Base-by-base conservation (phyloP, 2,329 filamentous ascomycete species). In the Xylariaceae sp. region DNA sequence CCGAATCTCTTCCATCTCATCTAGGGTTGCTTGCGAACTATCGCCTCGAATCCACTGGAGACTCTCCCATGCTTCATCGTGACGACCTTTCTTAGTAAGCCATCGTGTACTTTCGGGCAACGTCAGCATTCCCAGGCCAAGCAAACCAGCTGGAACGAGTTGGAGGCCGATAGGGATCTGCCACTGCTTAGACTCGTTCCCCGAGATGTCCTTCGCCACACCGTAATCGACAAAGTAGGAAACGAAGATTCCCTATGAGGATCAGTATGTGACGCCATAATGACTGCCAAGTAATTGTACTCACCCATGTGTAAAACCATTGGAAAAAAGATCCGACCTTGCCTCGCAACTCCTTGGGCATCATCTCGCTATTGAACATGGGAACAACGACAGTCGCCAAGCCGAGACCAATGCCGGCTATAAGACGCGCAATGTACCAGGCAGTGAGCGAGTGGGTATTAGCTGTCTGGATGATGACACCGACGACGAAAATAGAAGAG, bases 161-260 rank as follows among this genome's bases (percentile, higher is more conserved):
- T 79, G 76, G 4, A 81, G 64, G 0, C 74, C 77, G 46, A 82
- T 71, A 1, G 77, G 78, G 27, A 81, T 71, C 61, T 80, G 77
- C 79, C 77, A 82, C 62, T 81, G 77, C 2, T 62, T 62, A 0
- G 72, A 54, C 38, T 66, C 58, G n/a, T 57, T 49, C 3, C 58
- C 48, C 4, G 51, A 42, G 40, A 72, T 63, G 47, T 65, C 57
- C 32, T 62, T 61, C 1, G 64, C 57, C 5, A 74, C 71, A 14
- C 67, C 75, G 47, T 78, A 80, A 60, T 79, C 75, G 39, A 80
- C 67, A 74, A 76, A 80, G 60, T 80, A 80, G 4, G 73, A 75
- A 0, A 69, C 65, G 40, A 78, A 73, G 45, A 79, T 78, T 1
- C 76, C 69, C 55, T 57, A 36, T 30, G 19, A 4, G 39, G 2